phyloP scores from a whole-genome alignment of 768 basidiomycete genomes.

The Boletus tomentosulus region DNA sequence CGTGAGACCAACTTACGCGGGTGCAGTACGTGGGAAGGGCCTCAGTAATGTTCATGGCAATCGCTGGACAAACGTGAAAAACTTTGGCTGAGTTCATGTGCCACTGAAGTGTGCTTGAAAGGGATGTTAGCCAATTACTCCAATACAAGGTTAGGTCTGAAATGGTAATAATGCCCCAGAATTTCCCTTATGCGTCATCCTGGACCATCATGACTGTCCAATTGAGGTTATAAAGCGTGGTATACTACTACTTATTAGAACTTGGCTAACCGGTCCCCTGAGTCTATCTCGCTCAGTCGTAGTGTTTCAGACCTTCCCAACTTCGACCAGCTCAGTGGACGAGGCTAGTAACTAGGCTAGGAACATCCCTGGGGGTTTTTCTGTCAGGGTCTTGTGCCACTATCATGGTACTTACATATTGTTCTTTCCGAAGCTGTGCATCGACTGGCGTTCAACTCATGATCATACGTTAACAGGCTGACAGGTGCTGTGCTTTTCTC shows the following conservation, averaged over 20 bases:
- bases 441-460: background rate
- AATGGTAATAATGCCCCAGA: background rate
- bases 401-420: background rate
- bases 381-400: background rate
- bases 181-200: background rate
- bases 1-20: background rate
- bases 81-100: background rate
- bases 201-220: background rate
- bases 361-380: background rate
- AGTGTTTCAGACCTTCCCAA: background rate
- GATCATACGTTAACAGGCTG: background rate
- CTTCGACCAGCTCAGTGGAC: background rate
- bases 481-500: background rate
- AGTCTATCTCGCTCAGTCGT: background rate
- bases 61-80: background rate
- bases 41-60: background rate
- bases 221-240: background rate
- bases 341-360: background rate
- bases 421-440: background rate
- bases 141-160: too few relatives aligned
- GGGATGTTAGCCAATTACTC: too few relatives aligned
- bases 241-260: background rate
- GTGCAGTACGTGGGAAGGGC: background rate
- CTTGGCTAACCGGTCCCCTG: background rate
- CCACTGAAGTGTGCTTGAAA: too few relatives aligned